Percentiles rank a stretch among this genome's conserved stretches.
Conservation (phyloP, 2,329 filamentous ascomycete species). For the Aspergillus sp. region DNA sequence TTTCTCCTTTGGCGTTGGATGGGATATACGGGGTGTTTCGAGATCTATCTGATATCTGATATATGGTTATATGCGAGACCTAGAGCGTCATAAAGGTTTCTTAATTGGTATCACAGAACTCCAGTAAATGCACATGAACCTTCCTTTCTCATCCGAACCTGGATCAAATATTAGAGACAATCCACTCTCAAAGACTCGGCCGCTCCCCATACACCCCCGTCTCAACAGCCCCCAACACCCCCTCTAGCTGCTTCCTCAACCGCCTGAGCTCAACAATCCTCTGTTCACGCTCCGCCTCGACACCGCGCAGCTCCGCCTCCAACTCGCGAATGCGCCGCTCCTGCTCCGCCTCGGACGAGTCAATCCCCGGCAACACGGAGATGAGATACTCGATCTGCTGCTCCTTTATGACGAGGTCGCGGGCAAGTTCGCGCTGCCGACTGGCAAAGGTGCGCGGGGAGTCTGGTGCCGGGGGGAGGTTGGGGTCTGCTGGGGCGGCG, state of each 20-base stretch:
- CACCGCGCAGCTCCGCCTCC: slow-evolving; percentile 42
- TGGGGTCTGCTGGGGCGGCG: slow-evolving; percentile 21
- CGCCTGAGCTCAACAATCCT: slow-evolving; percentile 43
- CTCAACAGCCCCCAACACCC: slow-evolving; percentile 40
- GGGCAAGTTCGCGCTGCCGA: slow-evolving; percentile 47
- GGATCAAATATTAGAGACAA: no score
- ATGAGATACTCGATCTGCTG: slow-evolving; percentile 52
- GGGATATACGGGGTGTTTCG: no score
- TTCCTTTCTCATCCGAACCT: neutral
- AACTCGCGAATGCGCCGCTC: slow-evolving; percentile 42
- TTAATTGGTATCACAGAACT: no score
- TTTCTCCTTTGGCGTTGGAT: slow-evolving; percentile 1
- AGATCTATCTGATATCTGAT: no score
- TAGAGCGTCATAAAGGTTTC: no score
- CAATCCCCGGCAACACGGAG: slow-evolving; percentile 45
- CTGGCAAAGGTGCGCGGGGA: slow-evolving; percentile 40
- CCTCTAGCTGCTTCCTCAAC: slow-evolving; percentile 41
- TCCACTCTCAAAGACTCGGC: neutral
- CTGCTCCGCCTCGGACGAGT: slow-evolving; percentile 44
- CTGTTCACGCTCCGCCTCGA: slow-evolving; percentile 41
- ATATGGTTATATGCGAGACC: no score
- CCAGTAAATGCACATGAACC: neutral
- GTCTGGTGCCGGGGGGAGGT: slow-evolving; percentile 38
- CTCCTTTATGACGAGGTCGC: slow-evolving; percentile 49
- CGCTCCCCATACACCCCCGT: slow-evolving; percentile 32